Evolutionary conservation across 2,329 filamentous ascomycete genomes (phyloP).

Genomic region (Penicillium sp.): DNA sequence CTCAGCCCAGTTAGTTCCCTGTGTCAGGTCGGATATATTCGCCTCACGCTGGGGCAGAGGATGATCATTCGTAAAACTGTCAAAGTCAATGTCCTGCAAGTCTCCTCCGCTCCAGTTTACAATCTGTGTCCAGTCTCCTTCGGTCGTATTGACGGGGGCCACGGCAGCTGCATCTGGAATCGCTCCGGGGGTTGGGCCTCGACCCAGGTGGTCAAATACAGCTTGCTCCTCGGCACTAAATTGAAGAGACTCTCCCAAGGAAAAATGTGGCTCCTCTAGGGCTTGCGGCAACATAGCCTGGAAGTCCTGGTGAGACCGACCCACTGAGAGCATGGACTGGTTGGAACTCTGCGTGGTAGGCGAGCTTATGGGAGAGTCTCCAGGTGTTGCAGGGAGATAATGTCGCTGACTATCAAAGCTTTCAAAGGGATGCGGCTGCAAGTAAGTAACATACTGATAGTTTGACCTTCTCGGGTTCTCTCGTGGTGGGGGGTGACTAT

Average conservation of each 20-base stretch:
- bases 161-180: background rate
- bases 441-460: constrained; percentile 9
- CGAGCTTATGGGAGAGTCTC: background rate
- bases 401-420: background rate
- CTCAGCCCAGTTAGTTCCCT: no score
- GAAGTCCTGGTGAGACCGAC: background rate
- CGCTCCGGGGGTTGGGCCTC: background rate
- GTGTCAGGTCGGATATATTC: background rate
- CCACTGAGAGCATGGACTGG: no score
- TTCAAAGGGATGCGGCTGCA: constrained; percentile 7
- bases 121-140: background rate
- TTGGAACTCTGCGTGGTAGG: background rate
- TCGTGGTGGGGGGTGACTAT: background rate
- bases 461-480: background rate
- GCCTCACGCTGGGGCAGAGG: no score
- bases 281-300: background rate
- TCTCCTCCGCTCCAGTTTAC: background rate
- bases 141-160: background rate
- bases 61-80: no score
- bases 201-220: background rate
- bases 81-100: background rate
- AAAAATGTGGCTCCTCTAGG: background rate
- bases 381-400: background rate
- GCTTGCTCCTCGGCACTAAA: background rate
- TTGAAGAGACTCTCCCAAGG: background rate